Evolutionary conservation across 495 filamentous ascomycete species (phyloP), one percentile per base, ranked within the genome.

Genomic region (Neurospora sp.): DNA sequence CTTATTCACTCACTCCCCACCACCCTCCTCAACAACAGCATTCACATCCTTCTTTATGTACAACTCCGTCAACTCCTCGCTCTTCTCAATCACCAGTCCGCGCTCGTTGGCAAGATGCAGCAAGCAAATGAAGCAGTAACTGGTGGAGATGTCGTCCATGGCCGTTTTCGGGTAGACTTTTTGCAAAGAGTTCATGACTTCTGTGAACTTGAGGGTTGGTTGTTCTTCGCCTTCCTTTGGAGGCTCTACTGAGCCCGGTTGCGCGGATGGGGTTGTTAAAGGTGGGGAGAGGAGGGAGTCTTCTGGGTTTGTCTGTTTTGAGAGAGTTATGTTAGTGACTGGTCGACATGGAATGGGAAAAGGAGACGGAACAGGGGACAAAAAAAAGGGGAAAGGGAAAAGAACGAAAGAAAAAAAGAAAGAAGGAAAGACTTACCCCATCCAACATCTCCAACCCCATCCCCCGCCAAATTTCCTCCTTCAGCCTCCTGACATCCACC

Each of bases 41-140:
- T 79, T 83, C 78, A 83, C 84, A 75, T 91, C 89, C 80, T 85
- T 89, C 40, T 81, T 77, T 42, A 91, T 90, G 60, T 83, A 81
- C 76, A 91, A 76, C 78, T 91, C 89, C 20, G 84, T 82, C 76
- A 91, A 78, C 70, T 83, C 85, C 20, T 85, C 83, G 41, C 86
- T 87, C 78, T 89, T 89, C 75, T 87, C 84, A 70, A 91, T 89
- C 14, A 92, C 86, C 71, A 99, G 86, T 6, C 96, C 96, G 83
- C 97, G 96, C 82, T 99, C 96, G 82, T 99, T 99, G 70, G 96
- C 96, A 77, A 99, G 77, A 84, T 99, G 96, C 70, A 99, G 86
- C 71, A 98, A 81, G 78, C 94, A 98, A 79, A 99, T 99, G 83
- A 99, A 99, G 78, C 96, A 97, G 80, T 91, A 99, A 70, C 91